Percentiles rank a stretch among this genome's conserved stretches.
Evolutionary conservation across 192 early-diverging fungal genomes (phyloP).

Genomic region (Entrophospora sp.): DNA sequence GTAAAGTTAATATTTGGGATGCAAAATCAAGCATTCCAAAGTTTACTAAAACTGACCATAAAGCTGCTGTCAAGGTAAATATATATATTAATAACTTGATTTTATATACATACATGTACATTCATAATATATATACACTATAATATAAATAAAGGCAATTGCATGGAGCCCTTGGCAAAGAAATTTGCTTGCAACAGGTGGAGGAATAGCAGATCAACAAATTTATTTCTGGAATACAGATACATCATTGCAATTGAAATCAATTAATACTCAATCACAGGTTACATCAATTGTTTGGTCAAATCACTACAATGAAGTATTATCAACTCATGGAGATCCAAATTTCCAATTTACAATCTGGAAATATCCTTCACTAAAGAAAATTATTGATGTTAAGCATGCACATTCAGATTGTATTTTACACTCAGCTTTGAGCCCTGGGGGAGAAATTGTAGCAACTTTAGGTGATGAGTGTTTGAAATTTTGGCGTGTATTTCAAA

Average conservation of each 20-base stretch:
- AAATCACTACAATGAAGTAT: constrained; percentile 72
- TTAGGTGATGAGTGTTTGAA: constrained; percentile 91
- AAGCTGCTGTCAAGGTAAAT: constrained; percentile 83
- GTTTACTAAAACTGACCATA: constrained; percentile 65
- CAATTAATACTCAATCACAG: constrained; percentile 77
- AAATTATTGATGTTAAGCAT: constrained; percentile 59
- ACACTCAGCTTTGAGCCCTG: constrained; percentile 84
- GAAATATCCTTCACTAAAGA: constrained; percentile 66
- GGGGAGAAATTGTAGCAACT: constrained; percentile 86
- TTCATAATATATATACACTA: too few relatives aligned
- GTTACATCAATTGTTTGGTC: constrained; percentile 92
- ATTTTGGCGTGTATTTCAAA: constrained; percentile 90
- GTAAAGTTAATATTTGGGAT: constrained; percentile 87
- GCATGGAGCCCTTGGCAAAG: constrained; percentile 94
- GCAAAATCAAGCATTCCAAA: constrained; percentile 53
- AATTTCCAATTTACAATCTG: constrained; percentile 81
- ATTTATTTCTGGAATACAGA: constrained; percentile 91
- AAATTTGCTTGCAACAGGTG: constrained; percentile 80
- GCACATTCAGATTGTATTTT: constrained; percentile 84
- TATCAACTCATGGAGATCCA: constrained; percentile 87
- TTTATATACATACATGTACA: too few relatives aligned
- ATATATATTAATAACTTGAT: background rate
- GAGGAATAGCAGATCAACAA: constrained; percentile 79
- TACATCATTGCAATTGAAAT: constrained; percentile 49
- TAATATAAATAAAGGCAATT: constrained; percentile 54